These are phyloP conservation scores for Pleurotus salmoneostramineus DNA, from an alignment of 768 basidiomycete genomes.

Conservation along the genomic window DNA sequence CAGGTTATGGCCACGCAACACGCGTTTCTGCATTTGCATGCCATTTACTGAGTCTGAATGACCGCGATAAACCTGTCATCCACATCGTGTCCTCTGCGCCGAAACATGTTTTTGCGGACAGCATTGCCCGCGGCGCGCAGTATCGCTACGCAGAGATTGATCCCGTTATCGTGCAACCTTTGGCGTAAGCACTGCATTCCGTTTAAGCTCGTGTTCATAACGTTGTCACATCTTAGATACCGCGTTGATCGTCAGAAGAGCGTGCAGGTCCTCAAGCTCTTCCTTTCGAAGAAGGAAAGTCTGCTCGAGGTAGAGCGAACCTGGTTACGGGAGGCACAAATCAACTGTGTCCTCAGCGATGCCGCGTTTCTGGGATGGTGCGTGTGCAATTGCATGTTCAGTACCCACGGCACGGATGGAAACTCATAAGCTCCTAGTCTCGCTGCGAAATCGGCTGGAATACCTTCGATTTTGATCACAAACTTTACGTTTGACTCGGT, in stretches of 20 bases:
- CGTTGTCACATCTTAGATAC: conserved; percentile 37
- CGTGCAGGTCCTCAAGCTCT: conserved; percentile 54
- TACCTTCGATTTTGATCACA: conserved; percentile 73
- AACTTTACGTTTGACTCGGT: conserved; percentile 88
- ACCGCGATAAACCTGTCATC: conserved; percentile 36
- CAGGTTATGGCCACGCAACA: conserved; percentile 84
- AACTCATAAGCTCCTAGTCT: conserved; percentile 34
- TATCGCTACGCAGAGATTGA: conserved; percentile 76
- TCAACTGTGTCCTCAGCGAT: conserved; percentile 67
- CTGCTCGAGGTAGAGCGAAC: conserved; percentile 49
- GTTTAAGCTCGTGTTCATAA: conserved; percentile 5
- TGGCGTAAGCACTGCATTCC: conserved; percentile 50
- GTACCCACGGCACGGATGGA: neutral
- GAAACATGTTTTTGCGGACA: conserved; percentile 63
- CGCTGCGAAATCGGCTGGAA: conserved; percentile 56
- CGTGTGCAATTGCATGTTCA: conserved; percentile 17
- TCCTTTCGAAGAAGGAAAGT: conserved; percentile 50
- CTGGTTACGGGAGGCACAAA: conserved; percentile 52
- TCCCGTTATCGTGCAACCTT: conserved; percentile 76
- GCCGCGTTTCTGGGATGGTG: conserved; percentile 79
- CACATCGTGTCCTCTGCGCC: conserved; percentile 76
- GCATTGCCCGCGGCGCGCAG: conserved; percentile 54
- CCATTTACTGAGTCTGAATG: conserved; percentile 45
- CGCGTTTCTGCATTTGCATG: conserved; percentile 72
- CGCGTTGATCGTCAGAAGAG: conserved; percentile 72